Base-by-base conservation (phyloP, 176 grass and related monocot genomes). In the Aegilops tauschii region DNA sequence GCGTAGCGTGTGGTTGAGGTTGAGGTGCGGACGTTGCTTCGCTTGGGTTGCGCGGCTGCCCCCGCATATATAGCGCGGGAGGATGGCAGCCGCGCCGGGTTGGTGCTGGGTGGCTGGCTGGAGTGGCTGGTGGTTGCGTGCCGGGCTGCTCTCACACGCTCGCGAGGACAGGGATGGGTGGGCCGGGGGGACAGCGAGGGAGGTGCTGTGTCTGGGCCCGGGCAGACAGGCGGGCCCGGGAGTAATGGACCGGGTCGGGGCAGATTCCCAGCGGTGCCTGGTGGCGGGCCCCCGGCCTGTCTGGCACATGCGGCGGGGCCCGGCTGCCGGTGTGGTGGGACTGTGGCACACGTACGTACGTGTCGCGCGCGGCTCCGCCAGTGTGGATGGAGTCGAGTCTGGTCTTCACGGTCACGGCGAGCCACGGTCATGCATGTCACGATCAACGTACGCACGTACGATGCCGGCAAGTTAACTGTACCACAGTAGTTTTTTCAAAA, bases 201-300 rank as follows among this genome's bases (percentile, higher is more conserved):
- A 16, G n/a, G 70, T 4, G 23, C 45, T 8, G 69, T 11, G 65
- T 14, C 65, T 31, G 67, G 88, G 59, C 2, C 81, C 77, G 12
- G 29, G 69, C 50, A 17, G 89, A 87, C 89, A 87, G 76, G 81
- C 37, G 85, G 82, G 86, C 8, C 85, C 77, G 0, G 12, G 6
- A 39, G 10, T 20, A 28, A 34, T 68, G 85, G 81, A 20, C 65
- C 75, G 36, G 86, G 76, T 76, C 68, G 76, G 80, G 84, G 81
- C 31, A 69, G 89, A 88, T 88, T 88, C 77, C 77, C 28, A 14
- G 76, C 49, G 69, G 42, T 27, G 79, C 59, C 70, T 1, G 2
- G 16, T 9, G 56, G 59, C 20, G 74, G 80, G 81, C 9, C 8
- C 35, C 11, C 25, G 36, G 2, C 2, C 50, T 61, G 65, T 25